Evolutionary conservation across 495 filamentous ascomycete species (phyloP), one percentile per base, ranked within the genome.

Genomic region (Xylaria sp.): DNA sequence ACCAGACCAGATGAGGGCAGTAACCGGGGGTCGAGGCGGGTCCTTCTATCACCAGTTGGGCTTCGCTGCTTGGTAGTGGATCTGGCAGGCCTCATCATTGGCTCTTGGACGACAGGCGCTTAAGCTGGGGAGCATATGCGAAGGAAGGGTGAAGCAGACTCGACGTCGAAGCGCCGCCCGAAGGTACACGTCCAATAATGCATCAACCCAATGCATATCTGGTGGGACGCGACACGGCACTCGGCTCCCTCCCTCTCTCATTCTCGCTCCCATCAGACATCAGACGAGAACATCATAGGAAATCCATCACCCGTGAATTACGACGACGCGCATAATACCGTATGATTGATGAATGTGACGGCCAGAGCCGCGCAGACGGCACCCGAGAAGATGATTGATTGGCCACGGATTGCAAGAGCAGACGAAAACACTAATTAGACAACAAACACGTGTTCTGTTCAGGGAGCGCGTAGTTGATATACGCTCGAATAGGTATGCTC

Each of bases 71-170:
- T 68, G 67, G 67, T 55, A 26, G 9, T 15, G 26, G 15, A 31
- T 21, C 46, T 52, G 67, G 62, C 43, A n/a, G 29, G 67, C 43
- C 57, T 19, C 41, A 62, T 69, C 44, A 69, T 69, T 69, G 67
- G 67, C n/a, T 44, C 44, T 31, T 21, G 5, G n/a, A 50, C 55
- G 40, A 15, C 55, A 69, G 50, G 67, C 67, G 67, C 67, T 61
- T 69, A 69, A 33, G 67, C 44, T 44, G 44, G 43, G n/a, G 17
- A 14, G 31, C 6, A 58, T 19, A 21, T 40, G 5, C 11, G 4
- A 53, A 26, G 19, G 7, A 58, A 1, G 53, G 14, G 24, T 7
- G 21, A 24, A 41, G 19, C 35, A 61, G 9, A 40, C 57, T 26
- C 1, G 33, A 40, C 29, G 37, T 40, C 44, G 62, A 66, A 66